Percentiles rank a stretch among this genome's conserved stretches.
These are phyloP conservation scores for Fusarium camptoceras DNA, from an alignment of 2,329 filamentous ascomycete species.

Conservation along the genomic window DNA sequence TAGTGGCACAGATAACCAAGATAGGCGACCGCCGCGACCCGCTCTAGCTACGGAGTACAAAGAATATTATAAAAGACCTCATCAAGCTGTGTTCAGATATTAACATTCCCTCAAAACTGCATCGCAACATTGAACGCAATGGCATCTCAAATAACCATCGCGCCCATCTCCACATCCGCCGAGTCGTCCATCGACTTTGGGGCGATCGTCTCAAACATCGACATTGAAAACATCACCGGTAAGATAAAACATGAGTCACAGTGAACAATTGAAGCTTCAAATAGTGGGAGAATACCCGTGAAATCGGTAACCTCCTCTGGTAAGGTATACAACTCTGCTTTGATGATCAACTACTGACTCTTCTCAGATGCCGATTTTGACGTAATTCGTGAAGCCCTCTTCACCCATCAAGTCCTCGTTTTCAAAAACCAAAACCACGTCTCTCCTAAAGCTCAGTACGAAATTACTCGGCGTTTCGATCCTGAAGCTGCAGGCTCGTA, in stretches of 20 bases:
- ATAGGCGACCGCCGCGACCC: slow-evolving; percentile 40
- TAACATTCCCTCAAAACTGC: neutral
- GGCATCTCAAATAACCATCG: slow-evolving; percentile 49
- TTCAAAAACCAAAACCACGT: slow-evolving; percentile 75
- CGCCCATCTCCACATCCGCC: slow-evolving; percentile 53
- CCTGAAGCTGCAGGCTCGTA: slow-evolving; percentile 72
- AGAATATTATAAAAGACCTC: slow-evolving; percentile 19
- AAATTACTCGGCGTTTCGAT: slow-evolving; percentile 80
- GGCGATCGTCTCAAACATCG: slow-evolving; percentile 66
- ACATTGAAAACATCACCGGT: slow-evolving; percentile 73
- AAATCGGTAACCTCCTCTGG: slow-evolving; percentile 71
- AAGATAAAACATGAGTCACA: slow-evolving; percentile 47
- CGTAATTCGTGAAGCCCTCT: slow-evolving; percentile 73
- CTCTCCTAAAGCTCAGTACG: slow-evolving; percentile 77
- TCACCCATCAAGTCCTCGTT: slow-evolving; percentile 75
- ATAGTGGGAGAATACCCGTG: slow-evolving; percentile 65
- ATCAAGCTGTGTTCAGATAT: neutral
- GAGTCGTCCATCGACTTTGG: slow-evolving; percentile 68
- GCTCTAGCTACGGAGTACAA: neutral
- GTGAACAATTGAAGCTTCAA: slow-evolving; percentile 16
- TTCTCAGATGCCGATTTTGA: slow-evolving; percentile 71
- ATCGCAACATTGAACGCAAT: slow-evolving; percentile 17
- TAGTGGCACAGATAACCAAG: slow-evolving; percentile 7
- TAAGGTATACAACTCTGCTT: slow-evolving; percentile 50
- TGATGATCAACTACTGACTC: slow-evolving; percentile 33